Evolutionary conservation across 2,329 filamentous ascomycete species (phyloP).

Genomic region (Stagonosporopsis cucurbitacearum): DNA sequence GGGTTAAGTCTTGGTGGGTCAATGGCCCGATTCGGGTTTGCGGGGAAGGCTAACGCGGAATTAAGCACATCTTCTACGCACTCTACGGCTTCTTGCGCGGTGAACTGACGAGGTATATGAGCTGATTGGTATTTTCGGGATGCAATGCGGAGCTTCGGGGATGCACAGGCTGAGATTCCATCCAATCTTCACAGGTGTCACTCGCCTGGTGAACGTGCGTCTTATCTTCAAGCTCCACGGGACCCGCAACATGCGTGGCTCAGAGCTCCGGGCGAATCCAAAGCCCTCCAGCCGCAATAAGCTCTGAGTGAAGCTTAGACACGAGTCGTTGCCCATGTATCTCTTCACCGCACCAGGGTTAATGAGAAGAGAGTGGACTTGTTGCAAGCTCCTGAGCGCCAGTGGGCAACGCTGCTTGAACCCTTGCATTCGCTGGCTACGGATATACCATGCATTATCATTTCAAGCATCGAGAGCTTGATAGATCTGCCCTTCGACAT

Average conservation of each 20-base stretch:
- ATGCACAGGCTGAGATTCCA: background rate
- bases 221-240: background rate
- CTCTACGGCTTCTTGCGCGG: constrained; percentile 5
- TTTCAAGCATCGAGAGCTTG: constrained; percentile 13
- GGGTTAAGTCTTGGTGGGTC: constrained; percentile 19
- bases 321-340: background rate
- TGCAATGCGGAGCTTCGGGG: background rate
- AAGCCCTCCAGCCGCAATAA: background rate
- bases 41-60: constrained; percentile 37
- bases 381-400: background rate
- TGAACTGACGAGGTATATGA: background rate
- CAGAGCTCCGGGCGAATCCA: background rate
- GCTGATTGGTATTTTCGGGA: background rate
- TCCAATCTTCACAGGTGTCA: background rate
- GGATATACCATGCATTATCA: background rate
- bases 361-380: background rate
- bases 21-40: constrained; percentile 30
- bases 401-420: background rate
- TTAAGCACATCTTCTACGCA: constrained; percentile 14
- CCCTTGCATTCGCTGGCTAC: background rate
- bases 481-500: constrained; percentile 34
- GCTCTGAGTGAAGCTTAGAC: background rate
- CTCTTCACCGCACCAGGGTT: background rate
- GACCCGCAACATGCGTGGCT: background rate
- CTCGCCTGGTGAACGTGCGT: background rate